A percentile compares a stretch with the other conserved stretches of the same genome.
These are phyloP conservation scores for Urtica urens DNA, from an alignment of 306 rosid species.

Conservation along the genomic window DNA sequence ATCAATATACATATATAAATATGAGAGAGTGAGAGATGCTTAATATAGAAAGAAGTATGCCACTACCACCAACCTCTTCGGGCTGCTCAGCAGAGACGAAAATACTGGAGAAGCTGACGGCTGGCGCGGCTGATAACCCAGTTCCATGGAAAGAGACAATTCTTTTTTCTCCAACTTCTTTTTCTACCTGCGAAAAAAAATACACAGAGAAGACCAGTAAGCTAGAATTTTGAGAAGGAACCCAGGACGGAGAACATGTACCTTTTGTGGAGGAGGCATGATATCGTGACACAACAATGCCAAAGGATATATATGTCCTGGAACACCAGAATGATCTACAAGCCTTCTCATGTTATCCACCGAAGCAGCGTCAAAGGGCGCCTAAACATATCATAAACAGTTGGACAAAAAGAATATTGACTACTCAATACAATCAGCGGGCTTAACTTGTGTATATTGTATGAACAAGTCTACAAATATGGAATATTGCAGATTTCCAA, in stretches of 20 bases:
- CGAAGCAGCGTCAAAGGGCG: slow-evolving; percentile 80
- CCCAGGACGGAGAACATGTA: slow-evolving; percentile 23
- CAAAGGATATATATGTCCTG: slow-evolving; percentile 83
- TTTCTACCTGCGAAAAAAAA: slow-evolving; percentile 55
- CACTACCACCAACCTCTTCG: slow-evolving; percentile 70
- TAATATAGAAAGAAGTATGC: slow-evolving; percentile 19
- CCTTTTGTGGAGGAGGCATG: slow-evolving; percentile 93
- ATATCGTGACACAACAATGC: slow-evolving; percentile 72
- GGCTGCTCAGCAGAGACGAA: slow-evolving; percentile 36
- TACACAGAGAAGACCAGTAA: slow-evolving; percentile 10
- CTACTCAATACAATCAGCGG: slow-evolving; percentile 12
- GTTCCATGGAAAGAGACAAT: slow-evolving; percentile 55
- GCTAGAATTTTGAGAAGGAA: not conserved
- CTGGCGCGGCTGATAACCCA: slow-evolving; percentile 75
- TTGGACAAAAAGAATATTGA: slow-evolving; percentile 18
- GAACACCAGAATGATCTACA: slow-evolving; percentile 67
- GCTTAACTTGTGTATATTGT: not conserved
- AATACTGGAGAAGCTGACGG: slow-evolving; percentile 40
- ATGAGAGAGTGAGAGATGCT: slow-evolving; percentile 6
- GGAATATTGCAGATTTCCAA: too few relatives aligned
- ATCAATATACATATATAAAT: too few relatives aligned
- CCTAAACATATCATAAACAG: slow-evolving; percentile 56
- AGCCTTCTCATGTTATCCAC: slow-evolving; percentile 95
- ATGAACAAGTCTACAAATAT: too few relatives aligned
- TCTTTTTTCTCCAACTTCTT: slow-evolving; percentile 91